A percentile compares a stretch with the other conserved stretches of the same genome.
Evolutionary conservation across 805 yeast species (phyloP).

Genomic region (Monosporozyma aquatica): DNA sequence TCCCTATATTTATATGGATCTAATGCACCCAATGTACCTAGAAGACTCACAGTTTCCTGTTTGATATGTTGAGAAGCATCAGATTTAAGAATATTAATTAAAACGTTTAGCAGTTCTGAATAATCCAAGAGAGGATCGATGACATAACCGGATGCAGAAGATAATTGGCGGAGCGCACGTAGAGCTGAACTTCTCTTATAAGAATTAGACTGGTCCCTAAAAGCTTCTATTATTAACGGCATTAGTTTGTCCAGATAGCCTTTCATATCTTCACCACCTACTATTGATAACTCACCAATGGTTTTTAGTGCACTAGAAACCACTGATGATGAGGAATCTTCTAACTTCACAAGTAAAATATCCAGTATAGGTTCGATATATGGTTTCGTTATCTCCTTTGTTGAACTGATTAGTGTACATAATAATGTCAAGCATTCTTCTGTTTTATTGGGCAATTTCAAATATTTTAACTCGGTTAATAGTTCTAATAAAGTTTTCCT

Average conservation of each 20-base stretch:
- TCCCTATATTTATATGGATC: conserved; percentile 92
- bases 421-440: conserved; percentile 78
- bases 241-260: conserved; percentile 63
- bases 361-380: conserved; percentile 82
- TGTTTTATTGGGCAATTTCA: conserved; percentile 58
- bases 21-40: conserved; percentile 88
- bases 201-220: conserved; percentile 82
- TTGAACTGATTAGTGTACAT: conserved; percentile 61
- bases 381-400: conserved; percentile 72
- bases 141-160: conserved; percentile 87
- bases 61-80: conserved; percentile 67
- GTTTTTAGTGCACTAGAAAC: conserved; percentile 77
- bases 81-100: conserved; percentile 69
- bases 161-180: conserved; percentile 72
- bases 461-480: conserved; percentile 71
- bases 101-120: conserved; percentile 71
- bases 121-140: conserved; percentile 84
- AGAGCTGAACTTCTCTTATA: conserved; percentile 81
- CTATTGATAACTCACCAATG: conserved; percentile 76
- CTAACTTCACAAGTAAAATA: conserved; percentile 67
- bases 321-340: conserved; percentile 63
- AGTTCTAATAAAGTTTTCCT: conserved; percentile 77
- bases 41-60: conserved; percentile 75
- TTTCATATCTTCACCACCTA: conserved; percentile 76
- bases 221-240: conserved; percentile 77